phyloP scores from a whole-genome alignment of 1,284 basidiomycete genomes.

The Mycena citricolor region DNA sequence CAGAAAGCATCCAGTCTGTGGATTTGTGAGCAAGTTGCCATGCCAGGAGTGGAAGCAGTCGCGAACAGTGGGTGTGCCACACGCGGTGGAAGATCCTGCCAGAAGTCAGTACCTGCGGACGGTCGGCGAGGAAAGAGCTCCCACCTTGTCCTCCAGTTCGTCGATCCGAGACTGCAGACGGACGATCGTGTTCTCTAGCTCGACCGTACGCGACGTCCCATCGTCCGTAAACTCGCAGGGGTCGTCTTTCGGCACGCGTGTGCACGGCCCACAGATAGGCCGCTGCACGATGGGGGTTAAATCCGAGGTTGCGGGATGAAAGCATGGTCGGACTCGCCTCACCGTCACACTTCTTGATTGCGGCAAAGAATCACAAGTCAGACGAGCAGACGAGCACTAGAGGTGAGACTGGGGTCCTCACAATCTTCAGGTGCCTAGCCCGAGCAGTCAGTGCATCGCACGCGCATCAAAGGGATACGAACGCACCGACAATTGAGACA shows the following conservation, averaged over 20 bases:
- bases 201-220: conserved; percentile 22
- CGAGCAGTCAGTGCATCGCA: conserved; percentile 1
- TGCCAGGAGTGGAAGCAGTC: not conserved
- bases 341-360: conserved; percentile 29
- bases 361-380: not conserved
- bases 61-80: conserved; percentile 13
- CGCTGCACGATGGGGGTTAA: conserved; percentile 41
- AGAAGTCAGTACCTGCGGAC: conserved; percentile 26
- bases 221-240: conserved; percentile 26
- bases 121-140: too few species aligned
- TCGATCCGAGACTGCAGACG: conserved; percentile 23
- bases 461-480: not conserved
- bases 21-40: not conserved
- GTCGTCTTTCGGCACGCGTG: conserved; percentile 23
- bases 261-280: conserved; percentile 26
- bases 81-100: conserved; percentile 11
- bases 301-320: conserved; percentile 13
- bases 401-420: conserved; percentile 16
- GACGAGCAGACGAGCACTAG: not conserved
- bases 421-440: conserved; percentile 19
- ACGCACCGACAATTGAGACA: conserved; percentile 22
- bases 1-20: conserved; percentile 23
- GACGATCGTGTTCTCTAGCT: conserved; percentile 23
- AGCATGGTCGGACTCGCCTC: conserved; percentile 6
- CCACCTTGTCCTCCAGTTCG: conserved; percentile 19